Percentiles rank a stretch among this genome's conserved stretches.
Evolutionary conservation across 2,329 filamentous ascomycete genomes (phyloP).

Genomic region (Cladosporium sp.): DNA sequence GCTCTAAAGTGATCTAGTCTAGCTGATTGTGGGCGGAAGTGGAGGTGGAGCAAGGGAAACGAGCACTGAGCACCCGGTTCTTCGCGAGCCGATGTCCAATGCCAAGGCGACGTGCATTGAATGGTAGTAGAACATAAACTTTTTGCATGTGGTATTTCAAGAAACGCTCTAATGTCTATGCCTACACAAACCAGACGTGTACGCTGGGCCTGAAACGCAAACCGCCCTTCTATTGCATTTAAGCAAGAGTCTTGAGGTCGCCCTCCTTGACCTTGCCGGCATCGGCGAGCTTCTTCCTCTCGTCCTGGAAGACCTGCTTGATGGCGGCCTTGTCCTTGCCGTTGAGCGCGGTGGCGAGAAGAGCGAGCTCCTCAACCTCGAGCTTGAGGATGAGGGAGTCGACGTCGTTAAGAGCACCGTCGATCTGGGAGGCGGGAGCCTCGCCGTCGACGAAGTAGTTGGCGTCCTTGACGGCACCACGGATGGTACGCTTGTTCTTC

Average conservation of each 20-base stretch:
- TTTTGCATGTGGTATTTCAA: conserved; percentile 1
- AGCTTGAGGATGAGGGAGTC: conserved; percentile 85
- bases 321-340: conserved; percentile 73
- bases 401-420: conserved; percentile 76
- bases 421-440: conserved; percentile 74
- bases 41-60: conserved; percentile 1
- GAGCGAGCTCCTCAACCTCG: conserved; percentile 84
- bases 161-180: conserved; percentile 10
- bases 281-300: conserved; percentile 71
- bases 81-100: background rate
- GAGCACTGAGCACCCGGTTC: conserved; percentile 9
- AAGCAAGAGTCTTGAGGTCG: conserved; percentile 61
- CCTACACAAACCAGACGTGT: conserved; percentile 1
- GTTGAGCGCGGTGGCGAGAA: conserved; percentile 73
- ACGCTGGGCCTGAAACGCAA: background rate
- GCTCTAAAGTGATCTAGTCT: background rate
- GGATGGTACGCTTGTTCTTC: conserved; percentile 99
- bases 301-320: conserved; percentile 74
- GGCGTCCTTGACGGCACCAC: conserved; percentile 89
- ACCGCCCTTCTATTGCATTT: background rate
- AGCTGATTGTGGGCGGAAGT: conserved; percentile 3
- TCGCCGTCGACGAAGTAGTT: conserved; percentile 81
- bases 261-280: conserved; percentile 83
- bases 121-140: background rate
- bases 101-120: background rate